Evolutionary conservation across 164 flowering plant species (phyloP).

Genomic region (Nelumbo lutea): DNA sequence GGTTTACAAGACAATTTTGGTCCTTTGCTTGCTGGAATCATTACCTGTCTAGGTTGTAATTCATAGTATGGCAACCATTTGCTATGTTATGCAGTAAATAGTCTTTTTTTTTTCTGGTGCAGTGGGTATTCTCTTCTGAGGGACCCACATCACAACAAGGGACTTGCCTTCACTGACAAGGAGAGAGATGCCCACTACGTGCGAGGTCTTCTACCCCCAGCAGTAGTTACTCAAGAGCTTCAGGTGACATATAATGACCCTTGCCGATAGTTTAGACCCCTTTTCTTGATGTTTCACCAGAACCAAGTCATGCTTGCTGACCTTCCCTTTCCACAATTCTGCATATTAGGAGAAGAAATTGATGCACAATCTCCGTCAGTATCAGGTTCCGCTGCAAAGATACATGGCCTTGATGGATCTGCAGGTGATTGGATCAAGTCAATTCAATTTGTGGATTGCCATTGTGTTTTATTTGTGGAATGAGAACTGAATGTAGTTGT

Average conservation of each 20-base stretch:
- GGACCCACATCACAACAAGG: constrained; percentile 82
- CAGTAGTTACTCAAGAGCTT: constrained; percentile 46
- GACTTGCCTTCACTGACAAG: constrained; percentile 64
- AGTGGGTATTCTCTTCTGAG: constrained; percentile 74
- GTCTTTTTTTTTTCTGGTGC: constrained; percentile 9
- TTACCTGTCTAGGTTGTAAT: neutral
- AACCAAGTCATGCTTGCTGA: neutral
- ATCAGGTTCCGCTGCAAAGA: constrained; percentile 71
- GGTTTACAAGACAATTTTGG: neutral
- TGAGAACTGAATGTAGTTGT: neutral
- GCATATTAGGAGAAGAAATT: constrained; percentile 61
- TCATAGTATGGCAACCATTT: neutral
- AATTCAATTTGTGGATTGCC: neutral
- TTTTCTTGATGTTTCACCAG: neutral
- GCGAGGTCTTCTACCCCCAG: constrained; percentile 83
- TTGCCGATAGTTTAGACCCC: neutral
- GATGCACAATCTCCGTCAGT: constrained; percentile 59
- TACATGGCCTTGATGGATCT: constrained; percentile 83
- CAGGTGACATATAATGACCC: constrained; percentile 36
- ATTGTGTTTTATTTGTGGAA: neutral
- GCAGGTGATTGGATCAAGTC: constrained; percentile 34
- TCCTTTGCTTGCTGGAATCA: neutral
- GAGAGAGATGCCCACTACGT: constrained; percentile 83
- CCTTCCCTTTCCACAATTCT: neutral
- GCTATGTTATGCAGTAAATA: no score